Conservation (phyloP, 306 rosid genomes). For the Sesbania bispinosa region DNA sequence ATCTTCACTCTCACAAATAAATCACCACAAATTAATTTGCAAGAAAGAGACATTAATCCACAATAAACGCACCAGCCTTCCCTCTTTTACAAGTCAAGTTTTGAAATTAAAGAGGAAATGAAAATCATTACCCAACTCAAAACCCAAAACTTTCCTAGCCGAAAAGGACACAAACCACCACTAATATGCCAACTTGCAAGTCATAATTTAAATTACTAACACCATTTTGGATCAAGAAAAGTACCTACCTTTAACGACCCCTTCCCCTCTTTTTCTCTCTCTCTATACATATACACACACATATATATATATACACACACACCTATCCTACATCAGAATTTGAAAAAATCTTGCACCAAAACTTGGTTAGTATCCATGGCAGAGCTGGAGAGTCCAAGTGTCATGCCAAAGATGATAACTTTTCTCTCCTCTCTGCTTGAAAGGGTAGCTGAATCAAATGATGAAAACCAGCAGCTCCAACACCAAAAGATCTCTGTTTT, state of each 20-base stretch:
- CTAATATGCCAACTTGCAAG: slow-evolving; percentile 28
- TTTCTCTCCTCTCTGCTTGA: slow-evolving; percentile 82
- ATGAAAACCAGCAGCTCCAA: slow-evolving; percentile 35
- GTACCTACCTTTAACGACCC: neutral
- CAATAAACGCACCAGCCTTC: slow-evolving; percentile 28
- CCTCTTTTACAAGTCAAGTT: slow-evolving; percentile 42
- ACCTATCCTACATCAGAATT: slow-evolving; percentile 15
- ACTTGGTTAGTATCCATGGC: slow-evolving; percentile 48
- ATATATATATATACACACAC: neutral
- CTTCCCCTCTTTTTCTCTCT: neutral
- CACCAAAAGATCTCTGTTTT: slow-evolving; percentile 69
- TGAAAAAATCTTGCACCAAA: slow-evolving; percentile 20
- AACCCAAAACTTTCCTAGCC: slow-evolving; percentile 22
- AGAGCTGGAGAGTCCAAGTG: slow-evolving; percentile 68
- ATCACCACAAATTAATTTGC: slow-evolving; percentile 12
- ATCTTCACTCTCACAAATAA: slow-evolving; percentile 35
- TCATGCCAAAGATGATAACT: slow-evolving; percentile 60
- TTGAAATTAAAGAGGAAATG: slow-evolving; percentile 35
- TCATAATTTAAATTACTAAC: slow-evolving; percentile 23
- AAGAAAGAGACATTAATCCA: slow-evolving; percentile 23
- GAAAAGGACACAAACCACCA: slow-evolving; percentile 32
- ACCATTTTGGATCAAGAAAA: slow-evolving; percentile 21
- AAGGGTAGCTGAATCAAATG: slow-evolving; percentile 76
- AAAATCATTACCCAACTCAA: slow-evolving; percentile 37
- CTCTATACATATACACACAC: neutral